A percentile compares a stretch with the other conserved stretches of the same genome.
Conservation (phyloP, 2,329 filamentous ascomycete genomes). For the Fusarium pseudonygamai region DNA sequence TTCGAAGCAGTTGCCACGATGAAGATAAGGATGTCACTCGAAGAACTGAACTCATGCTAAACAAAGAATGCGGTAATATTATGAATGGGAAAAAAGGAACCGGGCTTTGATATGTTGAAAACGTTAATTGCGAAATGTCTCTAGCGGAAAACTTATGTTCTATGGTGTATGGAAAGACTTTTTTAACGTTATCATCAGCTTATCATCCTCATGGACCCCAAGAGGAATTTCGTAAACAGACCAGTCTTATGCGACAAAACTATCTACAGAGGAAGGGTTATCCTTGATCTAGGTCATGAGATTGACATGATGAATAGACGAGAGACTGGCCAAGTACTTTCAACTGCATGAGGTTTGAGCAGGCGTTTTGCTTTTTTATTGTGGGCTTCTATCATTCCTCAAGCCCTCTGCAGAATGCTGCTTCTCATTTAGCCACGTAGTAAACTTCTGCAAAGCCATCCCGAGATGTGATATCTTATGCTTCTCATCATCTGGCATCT, state of each 20-base stretch:
- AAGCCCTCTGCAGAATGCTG: accelerated
- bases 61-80: accelerated
- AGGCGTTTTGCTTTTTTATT: accelerated
- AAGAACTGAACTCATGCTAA: too few relatives aligned
- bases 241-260: too few relatives aligned
- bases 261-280: background rate
- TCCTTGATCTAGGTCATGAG: background rate
- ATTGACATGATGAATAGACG: accelerated
- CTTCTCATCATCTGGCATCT: background rate
- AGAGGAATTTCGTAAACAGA: too few relatives aligned
- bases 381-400: accelerated
- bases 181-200: too few relatives aligned
- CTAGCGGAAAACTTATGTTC: accelerated
- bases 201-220: too few relatives aligned
- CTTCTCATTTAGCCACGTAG: background rate
- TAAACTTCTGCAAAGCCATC: background rate
- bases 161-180: too few relatives aligned
- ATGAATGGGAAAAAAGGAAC: too few relatives aligned
- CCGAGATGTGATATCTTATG: background rate
- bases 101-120: too few relatives aligned
- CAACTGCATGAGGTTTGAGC: too few relatives aligned
- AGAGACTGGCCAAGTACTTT: background rate
- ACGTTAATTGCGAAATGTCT: too few relatives aligned
- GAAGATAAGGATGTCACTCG: background rate
- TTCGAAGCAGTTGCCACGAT: too few relatives aligned